Conservation (phyloP, 2,329 filamentous ascomycete genomes). For the Fusarium duplospermum region DNA sequence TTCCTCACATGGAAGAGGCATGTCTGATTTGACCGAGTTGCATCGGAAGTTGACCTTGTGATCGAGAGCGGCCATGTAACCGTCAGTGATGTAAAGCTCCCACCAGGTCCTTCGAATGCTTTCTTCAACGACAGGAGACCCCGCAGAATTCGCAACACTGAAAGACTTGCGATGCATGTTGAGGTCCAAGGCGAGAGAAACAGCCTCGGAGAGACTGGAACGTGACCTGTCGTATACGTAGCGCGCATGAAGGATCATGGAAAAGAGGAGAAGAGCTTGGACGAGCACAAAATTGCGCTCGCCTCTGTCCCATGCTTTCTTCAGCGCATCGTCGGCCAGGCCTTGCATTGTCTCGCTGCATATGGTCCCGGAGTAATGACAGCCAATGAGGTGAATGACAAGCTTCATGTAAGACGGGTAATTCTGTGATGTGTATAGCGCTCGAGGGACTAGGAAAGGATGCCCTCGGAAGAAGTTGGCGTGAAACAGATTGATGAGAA, state of each 20-base stretch:
- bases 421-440: background rate
- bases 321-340: background rate
- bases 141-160: background rate
- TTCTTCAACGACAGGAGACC: background rate
- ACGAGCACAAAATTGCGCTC: background rate
- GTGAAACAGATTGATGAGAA: conserved; percentile 6
- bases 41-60: background rate
- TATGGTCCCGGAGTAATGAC: conserved; percentile 10
- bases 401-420: conserved; percentile 5
- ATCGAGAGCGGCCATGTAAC: background rate
- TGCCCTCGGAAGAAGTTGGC: background rate
- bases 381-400: conserved; percentile 9
- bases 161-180: background rate
- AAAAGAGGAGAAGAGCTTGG: background rate
- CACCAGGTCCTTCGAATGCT: background rate
- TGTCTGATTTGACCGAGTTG: background rate
- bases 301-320: background rate
- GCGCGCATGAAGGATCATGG: background rate
- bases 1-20: background rate
- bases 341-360: conserved; percentile 14
- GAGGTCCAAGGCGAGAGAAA: background rate
- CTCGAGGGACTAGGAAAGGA: background rate
- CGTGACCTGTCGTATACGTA: background rate
- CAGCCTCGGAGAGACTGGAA: background rate
- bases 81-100: conserved; percentile 1